Evolutionary conservation across 1,139 yeast genomes (phyloP).

Genomic region (Kurtzmaniella quercitrusa): DNA sequence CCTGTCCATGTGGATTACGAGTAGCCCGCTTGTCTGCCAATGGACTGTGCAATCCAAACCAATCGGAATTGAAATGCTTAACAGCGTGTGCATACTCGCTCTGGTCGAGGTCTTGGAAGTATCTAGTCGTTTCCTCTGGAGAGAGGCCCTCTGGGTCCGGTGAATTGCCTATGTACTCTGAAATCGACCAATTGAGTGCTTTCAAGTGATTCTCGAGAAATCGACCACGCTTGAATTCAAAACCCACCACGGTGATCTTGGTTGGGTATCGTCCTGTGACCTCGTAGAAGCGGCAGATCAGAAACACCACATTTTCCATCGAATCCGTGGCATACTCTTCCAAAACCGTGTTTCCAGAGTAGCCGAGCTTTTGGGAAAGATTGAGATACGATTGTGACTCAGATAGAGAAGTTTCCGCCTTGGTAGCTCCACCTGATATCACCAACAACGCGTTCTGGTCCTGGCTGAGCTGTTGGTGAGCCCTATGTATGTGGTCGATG

Average conservation of each 20-base stretch:
- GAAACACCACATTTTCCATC: conserved; percentile 69
- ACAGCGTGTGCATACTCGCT: conserved; percentile 57
- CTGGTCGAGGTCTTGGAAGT: conserved; percentile 38
- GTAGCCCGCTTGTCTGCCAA: conserved; percentile 37
- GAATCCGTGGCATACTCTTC: conserved; percentile 83
- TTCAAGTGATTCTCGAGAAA: conserved; percentile 53
- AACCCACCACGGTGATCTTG: conserved; percentile 58
- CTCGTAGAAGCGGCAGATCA: conserved; percentile 55
- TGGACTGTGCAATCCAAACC: conserved; percentile 51
- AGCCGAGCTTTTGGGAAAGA: conserved; percentile 19
- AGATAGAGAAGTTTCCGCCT: conserved; percentile 43
- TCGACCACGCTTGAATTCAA: conserved; percentile 64
- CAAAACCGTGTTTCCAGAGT: conserved; percentile 23
- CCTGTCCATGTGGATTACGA: conserved; percentile 59
- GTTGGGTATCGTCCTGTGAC: conserved; percentile 45
- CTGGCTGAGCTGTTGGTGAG: conserved; percentile 28
- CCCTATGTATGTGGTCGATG: conserved; percentile 52
- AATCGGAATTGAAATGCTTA: conserved; percentile 51
- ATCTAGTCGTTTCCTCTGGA: conserved; percentile 18
- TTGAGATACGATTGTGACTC: conserved; percentile 59
- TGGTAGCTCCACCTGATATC: conserved; percentile 77
- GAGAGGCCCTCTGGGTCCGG: conserved; percentile 43
- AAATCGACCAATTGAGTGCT: conserved; percentile 37
- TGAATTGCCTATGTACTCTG: conserved; percentile 53
- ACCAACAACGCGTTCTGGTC: conserved; percentile 33